Conservation (phyloP, 2,329 filamentous ascomycete species). For the Apiospora sp. region DNA sequence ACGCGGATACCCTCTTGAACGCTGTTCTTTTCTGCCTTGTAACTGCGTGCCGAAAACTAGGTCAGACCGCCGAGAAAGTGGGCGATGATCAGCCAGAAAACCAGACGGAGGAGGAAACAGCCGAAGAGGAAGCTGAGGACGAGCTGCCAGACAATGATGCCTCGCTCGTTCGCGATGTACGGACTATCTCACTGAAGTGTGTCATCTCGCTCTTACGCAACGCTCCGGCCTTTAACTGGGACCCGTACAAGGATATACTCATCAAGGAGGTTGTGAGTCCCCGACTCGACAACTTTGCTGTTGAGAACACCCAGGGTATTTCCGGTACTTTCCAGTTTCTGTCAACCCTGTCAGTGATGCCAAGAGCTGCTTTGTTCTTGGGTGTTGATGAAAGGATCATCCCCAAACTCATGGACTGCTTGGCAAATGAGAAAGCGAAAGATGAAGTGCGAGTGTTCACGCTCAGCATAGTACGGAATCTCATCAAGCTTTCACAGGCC, state of each 20-base stretch:
- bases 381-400: constrained; percentile 69
- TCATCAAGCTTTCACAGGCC: constrained; percentile 68
- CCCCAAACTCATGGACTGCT: constrained; percentile 73
- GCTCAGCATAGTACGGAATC: constrained; percentile 75
- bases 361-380: constrained; percentile 74
- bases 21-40: constrained; percentile 84
- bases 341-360: constrained; percentile 77
- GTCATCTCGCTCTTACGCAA: constrained; percentile 80
- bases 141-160: constrained; percentile 46
- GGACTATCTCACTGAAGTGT: constrained; percentile 82
- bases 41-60: constrained; percentile 69
- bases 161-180: constrained; percentile 71
- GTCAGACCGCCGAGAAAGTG: constrained; percentile 30
- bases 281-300: constrained; percentile 77
- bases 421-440: constrained; percentile 77
- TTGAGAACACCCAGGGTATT: constrained; percentile 88
- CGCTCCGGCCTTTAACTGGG: constrained; percentile 75
- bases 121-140: constrained; percentile 44
- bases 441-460: constrained; percentile 87
- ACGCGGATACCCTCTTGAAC: constrained; percentile 74
- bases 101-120: constrained; percentile 46
- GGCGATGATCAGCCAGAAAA: constrained; percentile 4
- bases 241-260: constrained; percentile 72
- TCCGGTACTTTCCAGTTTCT: constrained; percentile 85
- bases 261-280: constrained; percentile 79